Evolutionary conservation across 345 rosid genomes (phyloP).

Genomic region (Combretum micranthum): DNA sequence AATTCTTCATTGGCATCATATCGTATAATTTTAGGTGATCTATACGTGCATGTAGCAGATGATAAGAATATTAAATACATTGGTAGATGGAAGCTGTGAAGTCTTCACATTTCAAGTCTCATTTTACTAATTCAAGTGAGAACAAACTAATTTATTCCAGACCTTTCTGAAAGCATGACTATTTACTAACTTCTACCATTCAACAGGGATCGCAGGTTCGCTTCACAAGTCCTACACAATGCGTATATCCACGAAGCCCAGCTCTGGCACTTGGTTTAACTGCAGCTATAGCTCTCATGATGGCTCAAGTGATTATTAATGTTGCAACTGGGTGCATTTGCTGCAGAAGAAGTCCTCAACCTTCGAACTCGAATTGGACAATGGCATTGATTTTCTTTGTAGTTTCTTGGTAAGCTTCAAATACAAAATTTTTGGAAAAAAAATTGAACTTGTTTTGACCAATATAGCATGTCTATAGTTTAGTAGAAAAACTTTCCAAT

Average conservation of each 20-base stretch:
- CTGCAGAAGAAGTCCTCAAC: slow-evolving; percentile 49
- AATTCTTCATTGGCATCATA: too few species aligned
- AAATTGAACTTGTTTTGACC: neutral
- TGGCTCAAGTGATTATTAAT: slow-evolving; percentile 58
- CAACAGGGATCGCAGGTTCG: slow-evolving; percentile 62
- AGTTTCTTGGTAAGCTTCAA: slow-evolving; percentile 61
- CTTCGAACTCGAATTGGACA: slow-evolving; percentile 57
- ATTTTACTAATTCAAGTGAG: too few species aligned
- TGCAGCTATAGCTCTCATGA: slow-evolving; percentile 54
- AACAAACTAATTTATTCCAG: neutral
- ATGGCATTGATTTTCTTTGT: slow-evolving; percentile 57
- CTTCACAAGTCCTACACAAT: slow-evolving; percentile 30
- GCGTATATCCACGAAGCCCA: slow-evolving; percentile 65
- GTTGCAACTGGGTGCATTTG: slow-evolving; percentile 70
- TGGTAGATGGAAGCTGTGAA: too few species aligned
- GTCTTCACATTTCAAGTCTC: too few species aligned
- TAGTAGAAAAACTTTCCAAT: too few species aligned
- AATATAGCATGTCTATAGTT: too few species aligned
- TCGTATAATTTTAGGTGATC: too few species aligned
- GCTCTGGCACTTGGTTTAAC: slow-evolving; percentile 65
- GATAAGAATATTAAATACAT: too few species aligned
- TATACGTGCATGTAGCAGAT: too few species aligned
- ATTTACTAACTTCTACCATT: slow-evolving; percentile 5
- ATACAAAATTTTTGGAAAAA: neutral
- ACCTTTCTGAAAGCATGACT: neutral